phyloP scores from a whole-genome alignment of 2,329 filamentous ascomycete genomes.

The Stromatinia cepivora region DNA sequence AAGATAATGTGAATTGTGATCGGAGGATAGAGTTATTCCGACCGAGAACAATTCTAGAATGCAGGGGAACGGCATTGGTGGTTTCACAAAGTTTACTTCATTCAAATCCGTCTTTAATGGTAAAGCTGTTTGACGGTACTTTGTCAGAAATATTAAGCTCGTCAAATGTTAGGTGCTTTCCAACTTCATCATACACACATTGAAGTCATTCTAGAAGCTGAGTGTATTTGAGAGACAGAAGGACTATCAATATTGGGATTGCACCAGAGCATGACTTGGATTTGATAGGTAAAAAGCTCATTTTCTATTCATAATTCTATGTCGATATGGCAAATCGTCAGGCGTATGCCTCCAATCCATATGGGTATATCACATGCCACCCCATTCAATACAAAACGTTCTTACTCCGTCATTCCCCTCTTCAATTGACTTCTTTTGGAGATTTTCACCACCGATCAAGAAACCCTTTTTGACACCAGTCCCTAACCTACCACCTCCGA shows the following conservation, averaged over 20 bases:
- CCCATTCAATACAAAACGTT: slow-evolving; percentile 90
- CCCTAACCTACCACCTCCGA: slow-evolving; percentile 82
- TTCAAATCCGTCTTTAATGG: too few species aligned
- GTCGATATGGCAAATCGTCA: background rate
- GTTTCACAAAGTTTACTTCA: background rate
- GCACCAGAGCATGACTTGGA: background rate
- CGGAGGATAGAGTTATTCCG: slow-evolving; percentile 7
- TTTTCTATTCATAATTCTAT: background rate
- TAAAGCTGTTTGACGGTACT: too few species aligned
- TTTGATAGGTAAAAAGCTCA: background rate
- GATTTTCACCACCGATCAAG: slow-evolving; percentile 71
- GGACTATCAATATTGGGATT: too few species aligned
- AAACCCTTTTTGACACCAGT: slow-evolving; percentile 97
- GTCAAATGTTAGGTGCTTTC: background rate
- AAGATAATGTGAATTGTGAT: background rate
- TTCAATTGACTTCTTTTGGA: slow-evolving; percentile 37
- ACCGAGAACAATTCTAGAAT: background rate
- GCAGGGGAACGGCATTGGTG: background rate
- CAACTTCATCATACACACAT: background rate
- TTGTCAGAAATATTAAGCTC: too few species aligned
- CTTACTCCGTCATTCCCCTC: slow-evolving; percentile 52
- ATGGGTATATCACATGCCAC: slow-evolving; percentile 67
- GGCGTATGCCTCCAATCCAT: background rate
- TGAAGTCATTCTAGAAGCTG: background rate
- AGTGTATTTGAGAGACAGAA: too few species aligned